phyloP scores from a whole-genome alignment of 1,284 basidiomycete species.

The Ceratobasidium sp. region DNA sequence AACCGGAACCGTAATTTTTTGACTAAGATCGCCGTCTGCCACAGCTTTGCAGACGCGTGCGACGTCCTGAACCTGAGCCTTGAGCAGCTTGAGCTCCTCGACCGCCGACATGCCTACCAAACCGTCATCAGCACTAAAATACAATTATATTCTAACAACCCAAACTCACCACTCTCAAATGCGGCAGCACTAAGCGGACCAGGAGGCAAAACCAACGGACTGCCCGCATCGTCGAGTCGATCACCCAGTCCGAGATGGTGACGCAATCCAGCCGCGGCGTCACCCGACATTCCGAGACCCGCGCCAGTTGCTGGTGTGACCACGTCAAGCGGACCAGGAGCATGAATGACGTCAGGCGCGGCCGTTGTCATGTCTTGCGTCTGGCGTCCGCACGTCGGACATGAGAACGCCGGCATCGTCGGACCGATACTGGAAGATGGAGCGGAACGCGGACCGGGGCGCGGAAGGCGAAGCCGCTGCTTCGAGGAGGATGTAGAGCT shows the following conservation, averaged over 20 bases:
- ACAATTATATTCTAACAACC: neutral
- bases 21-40: conserved; percentile 90
- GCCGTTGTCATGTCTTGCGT: neutral
- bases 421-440: conserved; percentile 13
- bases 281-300: neutral
- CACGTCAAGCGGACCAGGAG: conserved; percentile 35
- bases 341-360: conserved; percentile 39
- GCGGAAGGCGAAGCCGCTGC: neutral
- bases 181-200: conserved; percentile 69
- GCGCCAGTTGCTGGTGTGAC: conserved; percentile 26
- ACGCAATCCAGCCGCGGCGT: conserved; percentile 28
- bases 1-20: conserved; percentile 96
- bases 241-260: conserved; percentile 49
- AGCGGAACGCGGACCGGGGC: conserved; percentile 25
- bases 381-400: conserved; percentile 30
- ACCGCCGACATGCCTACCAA: conserved; percentile 62
- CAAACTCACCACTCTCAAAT: conserved; percentile 61
- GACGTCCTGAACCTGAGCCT: conserved; percentile 91
- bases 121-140: neutral
- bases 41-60: conserved; percentile 94
- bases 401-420: conserved; percentile 16
- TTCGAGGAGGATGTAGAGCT: neutral
- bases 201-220: conserved; percentile 64
- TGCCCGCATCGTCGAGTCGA: conserved; percentile 53
- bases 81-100: conserved; percentile 83